phyloP scores from a whole-genome alignment of 2,329 filamentous ascomycete species.

The Corinectria fuckeliana region DNA sequence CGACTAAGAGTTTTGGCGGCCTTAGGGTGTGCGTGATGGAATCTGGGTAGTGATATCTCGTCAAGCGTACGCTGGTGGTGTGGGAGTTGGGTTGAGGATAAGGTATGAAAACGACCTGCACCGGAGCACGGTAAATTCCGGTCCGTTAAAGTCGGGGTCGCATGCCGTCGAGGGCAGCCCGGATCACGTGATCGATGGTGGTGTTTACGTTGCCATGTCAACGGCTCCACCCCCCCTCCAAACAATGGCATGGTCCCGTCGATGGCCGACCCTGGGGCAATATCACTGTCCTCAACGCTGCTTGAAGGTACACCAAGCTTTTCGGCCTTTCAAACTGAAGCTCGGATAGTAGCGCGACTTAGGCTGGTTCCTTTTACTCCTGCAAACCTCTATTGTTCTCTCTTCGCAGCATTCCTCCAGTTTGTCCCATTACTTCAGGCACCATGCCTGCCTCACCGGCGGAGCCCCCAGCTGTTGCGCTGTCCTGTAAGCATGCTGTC shows the following conservation, averaged over 20 bases:
- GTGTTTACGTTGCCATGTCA: conserved; percentile 26
- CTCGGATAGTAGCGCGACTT: conserved; percentile 25
- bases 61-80: conserved; percentile 37
- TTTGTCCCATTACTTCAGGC: conserved; percentile 26
- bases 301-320: conserved; percentile 21
- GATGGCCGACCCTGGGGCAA: conserved; percentile 3
- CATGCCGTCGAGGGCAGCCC: conserved; percentile 13
- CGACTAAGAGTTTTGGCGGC: conserved; percentile 24
- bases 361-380: conserved; percentile 31
- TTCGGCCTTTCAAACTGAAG: conserved; percentile 27
- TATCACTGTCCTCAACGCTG: conserved; percentile 23
- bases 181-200: conserved; percentile 39
- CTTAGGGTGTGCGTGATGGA: conserved; percentile 31
- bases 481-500: conserved; percentile 63
- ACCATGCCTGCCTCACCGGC: conserved; percentile 66
- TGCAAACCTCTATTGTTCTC: background rate
- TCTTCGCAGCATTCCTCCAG: background rate
- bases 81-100: conserved; percentile 41
- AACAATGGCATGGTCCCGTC: conserved; percentile 30
- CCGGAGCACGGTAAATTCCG: conserved; percentile 41
- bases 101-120: conserved; percentile 43
- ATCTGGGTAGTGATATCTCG: conserved; percentile 39
- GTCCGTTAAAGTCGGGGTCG: conserved; percentile 28
- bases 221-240: conserved; percentile 24
- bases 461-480: conserved; percentile 68